Percentiles rank a stretch among this genome's conserved stretches.
Evolutionary conservation across 2,329 filamentous ascomycete genomes (phyloP).

Genomic region (Moelleriella libera): DNA sequence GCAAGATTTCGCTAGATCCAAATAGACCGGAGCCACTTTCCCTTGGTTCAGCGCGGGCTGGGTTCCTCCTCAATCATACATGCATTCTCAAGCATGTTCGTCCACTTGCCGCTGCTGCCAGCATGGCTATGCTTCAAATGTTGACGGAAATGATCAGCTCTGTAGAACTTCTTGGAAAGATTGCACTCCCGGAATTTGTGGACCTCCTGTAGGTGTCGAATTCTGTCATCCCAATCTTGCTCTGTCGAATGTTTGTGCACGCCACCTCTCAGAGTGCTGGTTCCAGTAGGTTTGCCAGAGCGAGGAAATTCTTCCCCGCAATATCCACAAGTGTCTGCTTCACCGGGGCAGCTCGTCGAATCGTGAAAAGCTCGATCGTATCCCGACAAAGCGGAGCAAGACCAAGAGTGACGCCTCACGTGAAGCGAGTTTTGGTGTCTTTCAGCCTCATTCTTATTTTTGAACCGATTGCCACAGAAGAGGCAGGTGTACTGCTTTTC

Average conservation of each 20-base stretch:
- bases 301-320: constrained; percentile 79
- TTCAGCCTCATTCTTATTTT: constrained; percentile 98
- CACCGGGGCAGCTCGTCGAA: constrained; percentile 51
- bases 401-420: constrained; percentile 88
- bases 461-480: constrained; percentile 90
- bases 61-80: constrained; percentile 83
- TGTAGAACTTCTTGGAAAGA: constrained; percentile 93
- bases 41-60: constrained; percentile 13
- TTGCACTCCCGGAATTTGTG: constrained; percentile 99
- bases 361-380: constrained; percentile 79
- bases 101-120: constrained; percentile 96
- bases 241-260: constrained; percentile 45
- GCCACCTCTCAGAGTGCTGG: constrained; percentile 17
- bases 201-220: constrained; percentile 74
- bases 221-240: constrained; percentile 75
- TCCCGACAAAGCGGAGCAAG: constrained; percentile 71
- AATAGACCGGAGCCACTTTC: not conserved
- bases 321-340: constrained; percentile 78
- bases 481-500: constrained; percentile 94
- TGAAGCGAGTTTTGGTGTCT: constrained; percentile 93
- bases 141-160: constrained; percentile 94
- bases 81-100: constrained; percentile 90
- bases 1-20: no score
- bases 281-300: constrained; percentile 25
- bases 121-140: constrained; percentile 96